Evolutionary conservation across 2,329 filamentous ascomycete species (phyloP), one percentile per base, ranked within the genome.

Genomic region (Paradendryphiella salina): DNA sequence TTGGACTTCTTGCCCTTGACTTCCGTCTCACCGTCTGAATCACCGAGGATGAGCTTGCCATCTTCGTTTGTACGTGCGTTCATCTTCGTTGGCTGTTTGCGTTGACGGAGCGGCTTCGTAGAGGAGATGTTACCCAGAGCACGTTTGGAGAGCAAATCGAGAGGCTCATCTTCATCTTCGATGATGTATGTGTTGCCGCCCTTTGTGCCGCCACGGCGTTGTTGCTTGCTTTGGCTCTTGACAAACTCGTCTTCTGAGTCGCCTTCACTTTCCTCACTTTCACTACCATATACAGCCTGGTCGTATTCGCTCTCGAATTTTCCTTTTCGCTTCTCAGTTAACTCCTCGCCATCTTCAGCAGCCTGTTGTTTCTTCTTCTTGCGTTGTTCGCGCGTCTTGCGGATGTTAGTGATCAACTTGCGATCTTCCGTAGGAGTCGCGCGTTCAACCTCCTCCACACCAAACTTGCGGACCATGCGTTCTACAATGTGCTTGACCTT

Each of bases 401-500:
- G 88, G 68, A 99, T 96, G 68, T 97, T 96, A 67, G 86, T 82
- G 33, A 99, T 87, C 47, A 99, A 80, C 74, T 97, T 99, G 62
- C 85, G 85, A 75, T 96, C 93, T 17, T 84, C 84, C 65, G 95
- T 89, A 3, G 92, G 93, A 51, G 89, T 92, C 71, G 89, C 80
- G 59, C 84, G 83, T 74, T 94, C 89, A 10, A 99, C 83, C 23
- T 84, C 75, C 2, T 93, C 87, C 37, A 88, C 88, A 39, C 94
- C 92, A 68, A 96, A 97, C 49, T 93, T 85, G 39, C 93, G 85
- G 17, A 97, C 88, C 82, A 96, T 90, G 44, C 94, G 85, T 76
- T 99, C 94, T 13, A 99, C 78, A 57, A 99, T 97, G 69, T 96
- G 92, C 84, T 96, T 97, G 62, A 99, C 92, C 79, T 97, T 99